Evolutionary conservation across 176 grass and related monocot species (phyloP).

Genomic region (Oryza glaberrima): DNA sequence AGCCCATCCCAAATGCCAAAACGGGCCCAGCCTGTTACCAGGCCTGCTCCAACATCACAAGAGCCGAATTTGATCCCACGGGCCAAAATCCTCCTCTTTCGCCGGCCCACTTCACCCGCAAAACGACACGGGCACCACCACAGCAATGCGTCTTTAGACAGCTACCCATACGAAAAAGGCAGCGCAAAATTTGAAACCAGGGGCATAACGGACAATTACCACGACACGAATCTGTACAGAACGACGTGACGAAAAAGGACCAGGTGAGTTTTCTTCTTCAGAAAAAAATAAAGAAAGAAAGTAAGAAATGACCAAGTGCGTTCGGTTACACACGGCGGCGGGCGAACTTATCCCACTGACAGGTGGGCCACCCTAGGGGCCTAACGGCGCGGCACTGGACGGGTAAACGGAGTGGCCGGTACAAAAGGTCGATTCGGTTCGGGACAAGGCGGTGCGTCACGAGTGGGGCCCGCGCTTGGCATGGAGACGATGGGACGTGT

Average conservation of each 20-base stretch:
- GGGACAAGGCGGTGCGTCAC: slow-evolving; percentile 38
- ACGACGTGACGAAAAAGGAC: not conserved
- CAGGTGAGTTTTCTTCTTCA: no score
- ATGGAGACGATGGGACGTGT: not conserved
- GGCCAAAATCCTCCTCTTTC: no score
- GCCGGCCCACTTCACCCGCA: no score
- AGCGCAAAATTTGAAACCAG: not conserved
- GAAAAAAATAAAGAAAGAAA: not conserved
- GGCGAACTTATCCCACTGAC: not conserved
- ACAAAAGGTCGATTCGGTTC: not conserved
- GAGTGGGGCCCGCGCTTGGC: not conserved
- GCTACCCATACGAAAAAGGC: not conserved
- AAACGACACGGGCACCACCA: no score
- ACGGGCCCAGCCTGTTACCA: no score
- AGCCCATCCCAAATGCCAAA: no score
- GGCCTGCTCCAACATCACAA: no score
- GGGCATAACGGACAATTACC: not conserved
- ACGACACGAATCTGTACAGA: not conserved
- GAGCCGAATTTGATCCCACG: no score
- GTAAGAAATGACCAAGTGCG: no score
- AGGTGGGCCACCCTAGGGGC: not conserved
- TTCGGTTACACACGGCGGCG: not conserved
- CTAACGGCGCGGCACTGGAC: no score
- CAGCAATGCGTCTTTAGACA: not conserved
- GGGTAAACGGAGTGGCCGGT: not conserved